Base-by-base conservation (phyloP, 805 yeast species). In the Zygosaccharomyces siamensis region DNA sequence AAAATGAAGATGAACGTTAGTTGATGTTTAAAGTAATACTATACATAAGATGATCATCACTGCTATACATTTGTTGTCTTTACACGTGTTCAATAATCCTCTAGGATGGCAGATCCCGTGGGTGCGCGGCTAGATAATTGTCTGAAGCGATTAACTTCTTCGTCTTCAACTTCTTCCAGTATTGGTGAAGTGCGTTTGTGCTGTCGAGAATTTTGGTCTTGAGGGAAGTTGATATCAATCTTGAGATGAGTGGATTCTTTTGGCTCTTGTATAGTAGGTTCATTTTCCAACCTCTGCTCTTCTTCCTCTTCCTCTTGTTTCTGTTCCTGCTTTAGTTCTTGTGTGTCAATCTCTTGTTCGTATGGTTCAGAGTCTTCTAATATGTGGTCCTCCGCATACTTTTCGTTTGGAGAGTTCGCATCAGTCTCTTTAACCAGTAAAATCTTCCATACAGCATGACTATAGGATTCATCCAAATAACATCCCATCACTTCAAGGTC, bases 81-180 rank as follows among this genome's bases (percentile, higher is more conserved):
- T 14, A 21, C 7, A 5, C 6, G 8, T 6, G 10, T 18, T 46
- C 52, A 60, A 26, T 54, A 45, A 46, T 61, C 69, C 45, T 66
- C 70, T 18, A 67, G 51, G 18, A 67, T 55, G 1, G 69, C 58
- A 11, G 53, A 50, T 1, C 63, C 61, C 8, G 45, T 53, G 5
- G 68, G 66, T 7, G 61, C 52, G 12, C 53, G 54, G 41, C 46
- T 38, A 11, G 63, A 45, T 3, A 63, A 59, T 24, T 49, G 49
- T 27, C 55, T 55, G 51, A 60, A 67, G 32, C 70, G 57, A 20
- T 50, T 48, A 5, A 55, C 43, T 32, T 67, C 69, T 45, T 57
- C 70, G 47, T 67, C 71, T 33, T 64, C 68, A 4, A 67, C 62
- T 14, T 66, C 69, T 46, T 65, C 70, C 11, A 67, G 49, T 1